A percentile compares a stretch with the other conserved stretches of the same genome.
Evolutionary conservation across 1,284 basidiomycete species (phyloP).

Genomic region (Rhodotorula sp.): DNA sequence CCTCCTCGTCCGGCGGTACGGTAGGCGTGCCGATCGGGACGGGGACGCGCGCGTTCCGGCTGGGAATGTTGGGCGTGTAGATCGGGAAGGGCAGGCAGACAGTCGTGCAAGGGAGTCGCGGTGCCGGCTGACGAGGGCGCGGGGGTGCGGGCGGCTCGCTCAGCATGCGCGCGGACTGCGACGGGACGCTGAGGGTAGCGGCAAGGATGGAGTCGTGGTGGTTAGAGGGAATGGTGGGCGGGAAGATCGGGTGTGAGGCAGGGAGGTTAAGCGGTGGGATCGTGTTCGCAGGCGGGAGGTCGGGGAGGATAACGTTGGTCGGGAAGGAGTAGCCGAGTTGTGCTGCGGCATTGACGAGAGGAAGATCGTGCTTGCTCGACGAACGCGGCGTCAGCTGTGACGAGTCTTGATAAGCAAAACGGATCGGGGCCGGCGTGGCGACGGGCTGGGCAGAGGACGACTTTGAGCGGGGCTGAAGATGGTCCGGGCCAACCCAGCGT

Average conservation of each 20-base stretch:
- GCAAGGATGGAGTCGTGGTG: neutral
- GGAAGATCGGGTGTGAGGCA: neutral
- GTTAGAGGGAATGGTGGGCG: neutral
- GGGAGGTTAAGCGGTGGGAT: neutral
- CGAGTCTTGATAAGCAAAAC: conserved; percentile 6
- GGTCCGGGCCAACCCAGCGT: conserved; percentile 29
- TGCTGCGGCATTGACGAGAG: too few species aligned
- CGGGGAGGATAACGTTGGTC: neutral
- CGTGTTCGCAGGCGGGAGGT: too few species aligned
- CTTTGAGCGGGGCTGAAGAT: conserved; percentile 5
- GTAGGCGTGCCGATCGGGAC: too few species aligned
- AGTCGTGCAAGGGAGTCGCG: neutral
- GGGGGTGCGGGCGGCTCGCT: neutral
- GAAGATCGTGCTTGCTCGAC: too few species aligned
- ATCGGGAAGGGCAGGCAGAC: too few species aligned
- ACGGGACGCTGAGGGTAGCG: neutral
- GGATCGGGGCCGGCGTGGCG: neutral
- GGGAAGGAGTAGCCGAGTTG: too few species aligned
- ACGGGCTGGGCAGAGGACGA: too few species aligned
- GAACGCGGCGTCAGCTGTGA: too few species aligned
- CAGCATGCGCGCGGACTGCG: neutral
- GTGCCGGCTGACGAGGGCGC: neutral
- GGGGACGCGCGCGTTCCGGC: too few species aligned
- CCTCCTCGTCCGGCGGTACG: too few species aligned
- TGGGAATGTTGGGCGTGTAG: too few species aligned